Conservation (phyloP, 2,329 filamentous ascomycete species). For the Xylaria sp. region DNA sequence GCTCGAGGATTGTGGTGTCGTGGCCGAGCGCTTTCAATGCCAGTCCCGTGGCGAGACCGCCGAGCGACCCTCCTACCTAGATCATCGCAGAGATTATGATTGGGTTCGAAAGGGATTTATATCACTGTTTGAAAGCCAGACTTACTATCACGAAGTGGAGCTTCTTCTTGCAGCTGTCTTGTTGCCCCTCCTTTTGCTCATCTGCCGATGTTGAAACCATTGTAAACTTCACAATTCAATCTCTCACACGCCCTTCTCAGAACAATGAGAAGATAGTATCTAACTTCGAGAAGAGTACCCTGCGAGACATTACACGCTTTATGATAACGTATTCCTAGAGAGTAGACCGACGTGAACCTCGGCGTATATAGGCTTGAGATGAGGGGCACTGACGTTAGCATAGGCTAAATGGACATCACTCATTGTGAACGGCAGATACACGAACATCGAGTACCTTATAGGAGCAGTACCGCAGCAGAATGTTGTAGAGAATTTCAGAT, state of each 20-base stretch:
- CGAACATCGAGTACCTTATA: background rate
- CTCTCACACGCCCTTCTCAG: background rate
- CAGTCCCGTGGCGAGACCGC: conserved; percentile 54
- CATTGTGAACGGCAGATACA: background rate
- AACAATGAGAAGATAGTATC: background rate
- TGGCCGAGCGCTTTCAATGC: conserved; percentile 56
- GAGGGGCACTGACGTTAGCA: conserved; percentile 33
- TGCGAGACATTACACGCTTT: background rate
- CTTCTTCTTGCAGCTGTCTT: conserved; percentile 32
- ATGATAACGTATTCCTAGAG: background rate
- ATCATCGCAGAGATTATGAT: conserved; percentile 13
- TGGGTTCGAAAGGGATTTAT: background rate
- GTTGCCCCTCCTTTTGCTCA: conserved; percentile 25
- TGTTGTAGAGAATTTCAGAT: background rate
- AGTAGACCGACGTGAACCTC: background rate
- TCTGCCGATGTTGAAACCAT: conserved; percentile 34
- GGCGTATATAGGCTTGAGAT: conserved; percentile 1
- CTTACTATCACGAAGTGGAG: conserved; percentile 47
- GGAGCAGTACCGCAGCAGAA: background rate
- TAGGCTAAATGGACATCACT: conserved; percentile 27
- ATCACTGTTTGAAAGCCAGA: background rate
- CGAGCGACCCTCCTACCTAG: conserved; percentile 57
- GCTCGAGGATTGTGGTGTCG: conserved; percentile 57
- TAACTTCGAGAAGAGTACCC: background rate
- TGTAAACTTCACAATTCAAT: background rate